Conservation (phyloP, 129 eudicot species). For the Flaveria ramosissima region DNA sequence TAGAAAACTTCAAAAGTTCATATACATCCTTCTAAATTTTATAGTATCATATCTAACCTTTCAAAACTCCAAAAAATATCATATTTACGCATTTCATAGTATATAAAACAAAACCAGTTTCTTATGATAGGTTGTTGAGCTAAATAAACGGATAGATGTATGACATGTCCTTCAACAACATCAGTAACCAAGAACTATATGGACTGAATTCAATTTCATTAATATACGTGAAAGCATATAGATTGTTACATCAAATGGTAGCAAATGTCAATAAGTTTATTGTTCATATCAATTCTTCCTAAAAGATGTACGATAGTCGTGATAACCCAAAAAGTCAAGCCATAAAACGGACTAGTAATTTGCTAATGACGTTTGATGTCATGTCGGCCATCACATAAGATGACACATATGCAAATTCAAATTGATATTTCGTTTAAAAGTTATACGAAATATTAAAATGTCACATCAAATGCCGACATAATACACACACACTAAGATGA, state of each 20-base stretch:
- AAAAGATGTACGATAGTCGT: neutral
- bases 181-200: neutral
- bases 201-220: neutral
- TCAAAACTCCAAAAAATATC: neutral
- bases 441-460: too few species aligned
- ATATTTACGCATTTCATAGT: neutral
- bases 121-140: neutral
- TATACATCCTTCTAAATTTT: neutral
- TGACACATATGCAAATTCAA: too few species aligned
- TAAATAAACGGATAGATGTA: neutral
- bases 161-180: neutral
- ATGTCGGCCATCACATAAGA: too few species aligned
- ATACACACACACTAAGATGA: too few species aligned
- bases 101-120: neutral
- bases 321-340: slow-evolving; percentile 19
- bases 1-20: too few species aligned
- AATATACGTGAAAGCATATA: too few species aligned
- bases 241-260: neutral
- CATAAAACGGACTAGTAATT: neutral
- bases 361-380: neutral
- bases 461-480: too few species aligned
- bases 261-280: neutral
- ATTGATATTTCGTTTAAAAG: too few species aligned
- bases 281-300: neutral
- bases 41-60: neutral